phyloP scores from a whole-genome alignment of 345 rosid species.

The Noccaea caerulescens region DNA sequence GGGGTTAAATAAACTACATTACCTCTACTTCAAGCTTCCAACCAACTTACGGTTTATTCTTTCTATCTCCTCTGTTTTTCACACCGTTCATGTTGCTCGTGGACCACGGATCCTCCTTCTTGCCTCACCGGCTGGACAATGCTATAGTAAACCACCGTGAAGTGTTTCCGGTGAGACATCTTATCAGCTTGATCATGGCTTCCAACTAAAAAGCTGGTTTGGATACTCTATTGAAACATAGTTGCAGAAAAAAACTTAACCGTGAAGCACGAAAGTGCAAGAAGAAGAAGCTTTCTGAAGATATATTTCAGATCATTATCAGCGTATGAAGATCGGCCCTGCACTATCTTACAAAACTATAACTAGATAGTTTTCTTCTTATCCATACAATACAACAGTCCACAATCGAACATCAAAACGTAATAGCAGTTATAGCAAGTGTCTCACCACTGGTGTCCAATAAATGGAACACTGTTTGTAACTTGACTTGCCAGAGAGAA shows the following conservation, averaged over 20 bases:
- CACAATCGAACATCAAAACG: slow-evolving; percentile 12
- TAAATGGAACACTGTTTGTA: background rate
- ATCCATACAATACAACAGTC: slow-evolving; percentile 8
- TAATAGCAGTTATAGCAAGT: slow-evolving; percentile 15
- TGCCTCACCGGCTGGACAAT: background rate
- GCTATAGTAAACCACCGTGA: slow-evolving; percentile 17
- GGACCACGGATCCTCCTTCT: too few species aligned
- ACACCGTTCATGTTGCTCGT: background rate
- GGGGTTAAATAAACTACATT: slow-evolving; percentile 23
- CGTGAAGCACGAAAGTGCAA: slow-evolving; percentile 13
- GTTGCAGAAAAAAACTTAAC: slow-evolving; percentile 16
- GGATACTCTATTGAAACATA: background rate
- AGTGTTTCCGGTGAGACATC: background rate
- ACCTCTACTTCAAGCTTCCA: slow-evolving; percentile 28
- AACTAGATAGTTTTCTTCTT: background rate
- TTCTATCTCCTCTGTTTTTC: slow-evolving; percentile 19
- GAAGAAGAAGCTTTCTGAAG: slow-evolving; percentile 11
- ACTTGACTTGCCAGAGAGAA: slow-evolving; percentile 32
- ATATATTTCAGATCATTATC: background rate
- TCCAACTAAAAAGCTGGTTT: slow-evolving; percentile 10
- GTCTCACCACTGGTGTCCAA: slow-evolving; percentile 31
- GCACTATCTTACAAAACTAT: slow-evolving; percentile 4
- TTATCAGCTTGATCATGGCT: slow-evolving; percentile 23
- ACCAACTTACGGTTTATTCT: background rate
- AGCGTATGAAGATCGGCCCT: background rate